phyloP scores from a whole-genome alignment of 208 protist genomes.

The Ichthyophonus hoferi region DNA sequence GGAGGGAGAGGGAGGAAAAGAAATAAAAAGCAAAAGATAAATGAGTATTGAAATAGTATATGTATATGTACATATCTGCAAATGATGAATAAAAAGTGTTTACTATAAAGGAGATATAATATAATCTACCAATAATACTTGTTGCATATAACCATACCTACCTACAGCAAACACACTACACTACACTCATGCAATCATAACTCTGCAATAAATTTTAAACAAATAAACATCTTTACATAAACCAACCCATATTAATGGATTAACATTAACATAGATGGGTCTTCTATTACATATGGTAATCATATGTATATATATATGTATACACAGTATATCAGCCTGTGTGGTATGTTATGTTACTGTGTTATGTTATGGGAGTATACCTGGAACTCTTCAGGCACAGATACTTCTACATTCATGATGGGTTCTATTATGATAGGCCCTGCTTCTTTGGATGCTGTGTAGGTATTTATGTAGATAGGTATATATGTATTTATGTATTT shows the following conservation, averaged over 20 bases:
- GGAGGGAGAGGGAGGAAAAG: not conserved
- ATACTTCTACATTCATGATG: conserved; percentile 84
- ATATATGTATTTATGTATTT: no score
- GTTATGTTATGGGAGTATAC: conserved; percentile 10
- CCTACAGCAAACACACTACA: not conserved
- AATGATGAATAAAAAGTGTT: not conserved
- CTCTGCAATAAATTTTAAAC: not conserved
- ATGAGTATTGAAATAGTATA: not conserved
- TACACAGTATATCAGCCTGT: not conserved
- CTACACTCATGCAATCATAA: not conserved
- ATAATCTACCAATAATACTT: not conserved
- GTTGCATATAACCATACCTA: not conserved
- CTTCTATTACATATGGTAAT: not conserved
- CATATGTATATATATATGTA: not conserved
- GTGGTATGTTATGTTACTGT: no score
- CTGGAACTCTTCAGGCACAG: conserved; percentile 60
- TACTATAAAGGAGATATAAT: not conserved
- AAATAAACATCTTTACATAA: not conserved
- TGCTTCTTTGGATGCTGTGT: conserved; percentile 66
- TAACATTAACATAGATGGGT: not conserved
- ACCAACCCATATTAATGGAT: not conserved
- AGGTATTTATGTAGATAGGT: no score
- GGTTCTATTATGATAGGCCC: conserved; percentile 87
- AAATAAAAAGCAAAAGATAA: not conserved
- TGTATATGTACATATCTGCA: not conserved